Evolutionary conservation across 2,329 filamentous ascomycete species (phyloP).

Genomic region (Alternaria triticina): DNA sequence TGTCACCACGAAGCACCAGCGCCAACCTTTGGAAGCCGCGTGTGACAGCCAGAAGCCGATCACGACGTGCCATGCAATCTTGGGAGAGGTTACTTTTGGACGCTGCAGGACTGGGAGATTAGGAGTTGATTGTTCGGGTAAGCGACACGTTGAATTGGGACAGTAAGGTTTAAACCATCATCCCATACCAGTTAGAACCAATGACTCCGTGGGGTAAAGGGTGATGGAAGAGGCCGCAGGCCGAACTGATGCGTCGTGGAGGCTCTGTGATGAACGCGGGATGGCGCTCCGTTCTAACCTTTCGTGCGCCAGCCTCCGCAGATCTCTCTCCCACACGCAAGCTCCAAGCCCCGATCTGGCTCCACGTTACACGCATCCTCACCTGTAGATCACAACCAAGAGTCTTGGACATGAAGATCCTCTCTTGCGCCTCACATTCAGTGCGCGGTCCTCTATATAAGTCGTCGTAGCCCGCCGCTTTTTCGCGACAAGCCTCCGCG

Average conservation of each 20-base stretch:
- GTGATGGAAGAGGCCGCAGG: background rate
- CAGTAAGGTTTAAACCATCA: slow-evolving; percentile 1
- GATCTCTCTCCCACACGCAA: slow-evolving; percentile 3
- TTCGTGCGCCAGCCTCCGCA: slow-evolving; percentile 4
- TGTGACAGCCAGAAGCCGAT: background rate
- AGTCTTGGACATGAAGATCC: slow-evolving; percentile 12
- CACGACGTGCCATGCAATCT: background rate
- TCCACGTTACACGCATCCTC: slow-evolving; percentile 3
- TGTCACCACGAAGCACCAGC: background rate
- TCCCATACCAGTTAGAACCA: background rate
- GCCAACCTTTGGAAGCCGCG: background rate
- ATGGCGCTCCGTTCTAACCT: slow-evolving; percentile 7
- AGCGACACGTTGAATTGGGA: background rate
- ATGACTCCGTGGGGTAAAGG: background rate
- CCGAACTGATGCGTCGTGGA: slow-evolving; percentile 2
- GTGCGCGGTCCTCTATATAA: slow-evolving; percentile 5
- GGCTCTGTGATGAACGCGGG: slow-evolving; percentile 8
- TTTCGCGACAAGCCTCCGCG: slow-evolving; percentile 19
- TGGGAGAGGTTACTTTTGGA: slow-evolving; percentile 1
- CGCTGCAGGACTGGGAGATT: background rate
- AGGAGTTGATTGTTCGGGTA: background rate
- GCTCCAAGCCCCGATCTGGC: slow-evolving; percentile 1
- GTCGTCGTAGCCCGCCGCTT: background rate
- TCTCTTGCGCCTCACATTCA: slow-evolving; percentile 6
- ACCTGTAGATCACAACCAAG: slow-evolving; percentile 10